Conservation (phyloP, 352 stramenopile genomes). For the Aphanomyces cochlioides region DNA sequence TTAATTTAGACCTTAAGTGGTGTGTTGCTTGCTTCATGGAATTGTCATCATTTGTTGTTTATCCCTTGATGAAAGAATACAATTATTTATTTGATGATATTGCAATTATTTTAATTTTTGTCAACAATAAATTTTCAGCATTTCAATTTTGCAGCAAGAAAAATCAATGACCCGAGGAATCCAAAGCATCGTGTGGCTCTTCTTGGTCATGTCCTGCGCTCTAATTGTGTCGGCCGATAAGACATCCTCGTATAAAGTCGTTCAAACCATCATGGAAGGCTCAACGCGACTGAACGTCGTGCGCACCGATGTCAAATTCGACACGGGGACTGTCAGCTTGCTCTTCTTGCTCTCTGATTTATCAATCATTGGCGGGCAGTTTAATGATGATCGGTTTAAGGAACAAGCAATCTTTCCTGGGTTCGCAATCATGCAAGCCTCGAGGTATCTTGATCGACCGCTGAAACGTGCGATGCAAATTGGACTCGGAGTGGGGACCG, state of each 20-base stretch:
- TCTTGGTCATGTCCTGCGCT: too few relatives aligned
- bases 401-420: conserved; percentile 65
- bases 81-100: too few relatives aligned
- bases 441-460: conserved; percentile 47
- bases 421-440: conserved; percentile 80
- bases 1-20: too few relatives aligned
- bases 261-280: conserved; percentile 17
- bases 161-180: too few relatives aligned
- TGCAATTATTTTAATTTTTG: too few relatives aligned
- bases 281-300: background rate
- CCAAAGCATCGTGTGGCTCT: too few relatives aligned
- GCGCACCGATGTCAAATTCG: conserved; percentile 2
- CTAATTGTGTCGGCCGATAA: background rate
- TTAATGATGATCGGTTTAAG: conserved; percentile 55
- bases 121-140: too few relatives aligned
- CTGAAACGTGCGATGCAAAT: conserved; percentile 53
- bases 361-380: conserved; percentile 76
- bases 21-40: too few relatives aligned
- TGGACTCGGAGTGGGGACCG: conserved; percentile 63
- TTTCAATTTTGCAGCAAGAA: too few relatives aligned
- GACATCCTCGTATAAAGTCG: background rate
- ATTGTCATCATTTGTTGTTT: too few relatives aligned
- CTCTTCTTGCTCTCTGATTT: conserved; percentile 68
- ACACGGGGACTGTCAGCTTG: conserved; percentile 30
- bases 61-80: too few relatives aligned